phyloP scores from a whole-genome alignment of 768 basidiomycete genomes.

The Naganishia vaughanmartiniae region DNA sequence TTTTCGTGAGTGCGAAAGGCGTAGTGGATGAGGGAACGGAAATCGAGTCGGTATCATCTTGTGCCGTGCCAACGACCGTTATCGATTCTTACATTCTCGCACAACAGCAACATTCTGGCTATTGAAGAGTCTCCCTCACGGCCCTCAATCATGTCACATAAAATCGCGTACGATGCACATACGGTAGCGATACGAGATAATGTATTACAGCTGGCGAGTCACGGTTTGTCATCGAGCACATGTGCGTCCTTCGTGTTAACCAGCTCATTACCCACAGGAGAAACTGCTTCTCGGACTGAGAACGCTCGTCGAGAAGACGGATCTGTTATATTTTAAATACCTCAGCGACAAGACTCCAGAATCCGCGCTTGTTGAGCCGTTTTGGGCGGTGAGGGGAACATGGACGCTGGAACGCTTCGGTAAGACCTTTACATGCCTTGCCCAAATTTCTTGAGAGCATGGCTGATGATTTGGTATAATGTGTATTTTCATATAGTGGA shows the following conservation, averaged over 20 bases:
- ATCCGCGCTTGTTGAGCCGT: conserved; percentile 11
- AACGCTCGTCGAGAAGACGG: conserved; percentile 8
- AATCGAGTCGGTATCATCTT: conserved; percentile 6
- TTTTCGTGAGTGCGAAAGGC: conserved; percentile 12
- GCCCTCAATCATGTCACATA: conserved; percentile 4
- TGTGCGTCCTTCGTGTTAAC: not conserved
- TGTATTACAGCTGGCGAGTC: conserved; percentile 1
- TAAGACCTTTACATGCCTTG: not conserved
- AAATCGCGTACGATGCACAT: conserved; percentile 5
- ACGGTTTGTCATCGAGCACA: too few relatives aligned
- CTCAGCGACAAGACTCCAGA: conserved; percentile 17
- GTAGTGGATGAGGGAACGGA: conserved; percentile 18
- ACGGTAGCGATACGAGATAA: not conserved
- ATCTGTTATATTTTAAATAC: conserved; percentile 8
- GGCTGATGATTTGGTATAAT: not conserved
- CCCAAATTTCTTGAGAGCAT: not conserved
- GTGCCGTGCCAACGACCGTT: not conserved
- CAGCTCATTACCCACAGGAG: not conserved
- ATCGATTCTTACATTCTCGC: not conserved
- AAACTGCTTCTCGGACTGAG: conserved; percentile 9
- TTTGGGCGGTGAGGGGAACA: conserved; percentile 15
- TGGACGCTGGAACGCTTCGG: conserved; percentile 21
- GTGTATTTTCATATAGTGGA: not conserved
- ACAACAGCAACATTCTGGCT: not conserved
- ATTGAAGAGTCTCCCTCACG: conserved; percentile 9